Percentiles rank a stretch among this genome's conserved stretches.
These are phyloP conservation scores for Fagus crenata DNA, from an alignment of 306 rosid genomes.

Conservation along the genomic window DNA sequence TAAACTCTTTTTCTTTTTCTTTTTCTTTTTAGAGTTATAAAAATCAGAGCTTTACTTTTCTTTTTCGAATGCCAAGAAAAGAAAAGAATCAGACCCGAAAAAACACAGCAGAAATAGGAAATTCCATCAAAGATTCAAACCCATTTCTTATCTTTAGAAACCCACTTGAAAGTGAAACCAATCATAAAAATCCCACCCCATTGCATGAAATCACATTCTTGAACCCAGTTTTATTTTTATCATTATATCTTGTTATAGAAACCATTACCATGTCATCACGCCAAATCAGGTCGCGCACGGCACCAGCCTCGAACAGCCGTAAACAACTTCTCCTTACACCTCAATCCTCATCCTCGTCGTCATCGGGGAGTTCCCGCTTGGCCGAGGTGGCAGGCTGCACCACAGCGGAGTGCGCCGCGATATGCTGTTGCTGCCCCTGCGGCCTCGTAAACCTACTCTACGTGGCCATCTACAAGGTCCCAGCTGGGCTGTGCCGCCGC, in stretches of 20 bases:
- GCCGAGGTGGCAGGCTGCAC: slow-evolving; percentile 80
- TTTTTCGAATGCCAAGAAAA: background rate
- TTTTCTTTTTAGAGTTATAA: too few relatives aligned
- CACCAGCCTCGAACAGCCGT: slow-evolving; percentile 30
- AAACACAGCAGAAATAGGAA: background rate
- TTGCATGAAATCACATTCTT: background rate
- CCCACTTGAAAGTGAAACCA: background rate
- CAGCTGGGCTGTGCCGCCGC: slow-evolving; percentile 54
- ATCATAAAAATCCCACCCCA: background rate
- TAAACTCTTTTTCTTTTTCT: too few relatives aligned
- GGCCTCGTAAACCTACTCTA: slow-evolving; percentile 47
- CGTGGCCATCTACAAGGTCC: slow-evolving; percentile 70
- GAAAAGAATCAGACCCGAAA: background rate
- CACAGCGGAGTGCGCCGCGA: slow-evolving; percentile 82
- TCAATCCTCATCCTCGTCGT: slow-evolving; percentile 17
- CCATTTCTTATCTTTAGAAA: background rate
- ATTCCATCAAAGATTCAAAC: background rate
- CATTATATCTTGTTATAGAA: background rate
- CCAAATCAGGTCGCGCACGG: slow-evolving; percentile 24
- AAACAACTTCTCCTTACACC: slow-evolving; percentile 39
- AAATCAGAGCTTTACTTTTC: background rate
- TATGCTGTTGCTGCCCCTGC: slow-evolving; percentile 79
- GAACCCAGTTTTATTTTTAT: background rate
- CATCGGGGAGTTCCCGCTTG: slow-evolving; percentile 19
- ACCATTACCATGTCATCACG: slow-evolving; percentile 30